Evolutionary conservation across 2,329 filamentous ascomycete species (phyloP).

Genomic region (Pleoardoris graminearum): DNA sequence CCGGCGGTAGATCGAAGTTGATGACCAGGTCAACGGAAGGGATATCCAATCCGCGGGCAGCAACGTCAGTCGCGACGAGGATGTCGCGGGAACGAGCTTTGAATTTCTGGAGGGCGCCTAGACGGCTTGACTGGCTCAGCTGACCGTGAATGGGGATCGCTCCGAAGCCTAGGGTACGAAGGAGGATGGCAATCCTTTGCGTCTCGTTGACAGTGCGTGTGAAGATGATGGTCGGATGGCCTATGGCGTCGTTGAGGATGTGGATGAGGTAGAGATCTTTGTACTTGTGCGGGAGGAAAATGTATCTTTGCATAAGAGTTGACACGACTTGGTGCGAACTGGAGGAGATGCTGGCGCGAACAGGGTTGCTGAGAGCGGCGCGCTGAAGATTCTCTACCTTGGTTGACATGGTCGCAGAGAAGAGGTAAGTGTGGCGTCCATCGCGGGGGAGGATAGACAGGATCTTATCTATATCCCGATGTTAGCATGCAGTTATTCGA

Average conservation of each 20-base stretch:
- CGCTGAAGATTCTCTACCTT: slow-evolving; percentile 93
- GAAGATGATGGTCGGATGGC: slow-evolving; percentile 88
- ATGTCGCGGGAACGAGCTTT: slow-evolving; percentile 78
- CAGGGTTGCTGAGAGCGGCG: slow-evolving; percentile 81
- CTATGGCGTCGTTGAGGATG: slow-evolving; percentile 81
- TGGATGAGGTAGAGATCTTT: slow-evolving; percentile 92
- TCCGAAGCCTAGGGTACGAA: slow-evolving; percentile 82
- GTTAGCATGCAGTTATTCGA: too few species aligned
- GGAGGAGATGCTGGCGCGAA: slow-evolving; percentile 78
- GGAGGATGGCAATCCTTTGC: slow-evolving; percentile 79
- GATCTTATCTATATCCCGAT: too few species aligned
- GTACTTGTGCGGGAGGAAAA: slow-evolving; percentile 74
- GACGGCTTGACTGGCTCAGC: slow-evolving; percentile 80
- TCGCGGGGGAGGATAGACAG: slow-evolving; percentile 76
- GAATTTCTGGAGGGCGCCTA: slow-evolving; percentile 91
- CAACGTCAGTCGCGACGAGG: slow-evolving; percentile 91
- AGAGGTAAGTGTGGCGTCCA: slow-evolving; percentile 70
- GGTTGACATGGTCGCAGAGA: slow-evolving; percentile 90
- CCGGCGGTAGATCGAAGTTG: slow-evolving; percentile 81
- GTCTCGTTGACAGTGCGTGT: slow-evolving; percentile 90
- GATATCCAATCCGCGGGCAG: slow-evolving; percentile 88
- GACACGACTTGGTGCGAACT: slow-evolving; percentile 91
- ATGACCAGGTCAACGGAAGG: slow-evolving; percentile 86
- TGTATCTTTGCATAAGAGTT: slow-evolving; percentile 81
- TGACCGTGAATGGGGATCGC: slow-evolving; percentile 94